phyloP scores from a whole-genome alignment of 176 grass and related monocot species.

The Avena sativa region DNA sequence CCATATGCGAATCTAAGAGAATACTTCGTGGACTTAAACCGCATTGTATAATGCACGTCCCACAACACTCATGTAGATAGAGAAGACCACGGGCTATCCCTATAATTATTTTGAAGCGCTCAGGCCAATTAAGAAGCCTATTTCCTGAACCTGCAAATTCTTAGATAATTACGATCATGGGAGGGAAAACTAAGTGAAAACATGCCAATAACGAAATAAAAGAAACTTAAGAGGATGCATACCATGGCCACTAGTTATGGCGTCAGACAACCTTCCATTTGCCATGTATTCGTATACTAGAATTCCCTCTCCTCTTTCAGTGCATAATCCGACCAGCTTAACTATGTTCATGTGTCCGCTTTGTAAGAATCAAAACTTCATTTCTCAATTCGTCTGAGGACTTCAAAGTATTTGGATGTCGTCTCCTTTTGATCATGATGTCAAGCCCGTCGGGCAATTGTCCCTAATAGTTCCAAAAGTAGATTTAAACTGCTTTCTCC shows the following conservation, averaged over 20 bases:
- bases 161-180: background rate
- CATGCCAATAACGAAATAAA: background rate
- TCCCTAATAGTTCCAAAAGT: background rate
- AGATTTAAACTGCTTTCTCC: too few relatives aligned
- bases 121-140: background rate
- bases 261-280: background rate
- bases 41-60: background rate
- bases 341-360: background rate
- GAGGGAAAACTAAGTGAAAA: background rate
- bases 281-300: background rate
- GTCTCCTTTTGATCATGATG: background rate
- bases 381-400: background rate
- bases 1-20: slow-evolving; percentile 16
- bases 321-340: too few relatives aligned
- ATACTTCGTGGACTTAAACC: background rate
- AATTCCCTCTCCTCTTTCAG: too few relatives aligned
- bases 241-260: background rate
- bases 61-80: slow-evolving; percentile 2
- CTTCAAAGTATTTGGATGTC: background rate
- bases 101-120: slow-evolving; percentile 22
- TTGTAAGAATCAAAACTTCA: background rate
- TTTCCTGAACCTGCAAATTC: background rate
- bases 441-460: background rate
- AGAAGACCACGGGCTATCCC: background rate
- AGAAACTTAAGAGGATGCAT: background rate